Evolutionary conservation across 495 filamentous ascomycete genomes (phyloP), one percentile per base, ranked within the genome.

Genomic region (Evansstolkia leycettana): DNA sequence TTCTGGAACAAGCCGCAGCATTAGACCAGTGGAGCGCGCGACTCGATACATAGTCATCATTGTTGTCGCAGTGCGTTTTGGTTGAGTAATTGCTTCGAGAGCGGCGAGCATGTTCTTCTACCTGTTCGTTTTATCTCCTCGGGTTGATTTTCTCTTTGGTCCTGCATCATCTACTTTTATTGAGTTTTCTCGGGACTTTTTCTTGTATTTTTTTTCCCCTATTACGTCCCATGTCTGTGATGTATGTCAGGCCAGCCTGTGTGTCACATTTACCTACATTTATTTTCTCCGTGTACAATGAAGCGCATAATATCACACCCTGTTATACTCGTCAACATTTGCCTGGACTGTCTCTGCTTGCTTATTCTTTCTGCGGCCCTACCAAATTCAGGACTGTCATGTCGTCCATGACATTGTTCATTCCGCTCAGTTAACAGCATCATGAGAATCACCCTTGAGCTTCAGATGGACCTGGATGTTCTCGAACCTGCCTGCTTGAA

Each of bases 1-100:
- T 99, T 99, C 64, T 98, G 90, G 90, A 82, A 73, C 57, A 72
- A 67, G 48, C 68, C 54, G 36, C 53, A 58, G 28, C 23, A 40
- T 17, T 58, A 47, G 34, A 34, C 29, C 33, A 34, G 29, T 17
- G 29, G 15, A 31, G 7, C n/a, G 7, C 7, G 16, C 15, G 29
- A 31, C 7, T 17, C 7, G 16, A 31, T 31, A 31, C 4, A 23
- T 23, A 23, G 9, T 23, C 9, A 9, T 9, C 20, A 5, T 23
- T 23, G 5, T 23, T 23, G 4, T 23, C 20, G 20, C 20, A 4
- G n/a, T n/a, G 20, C 4, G 20, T 23, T 23, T 23, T 23, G 5
- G 9, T 23, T 23, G 20, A n/a, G n/a, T n/a, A n/a, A 23, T 23
- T 23, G 20, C 20, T 23, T 23, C 20, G 4, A 23, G 9, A 23